Evolutionary conservation across 768 basidiomycete species (phyloP).

Genomic region (Mycena vitilis): DNA sequence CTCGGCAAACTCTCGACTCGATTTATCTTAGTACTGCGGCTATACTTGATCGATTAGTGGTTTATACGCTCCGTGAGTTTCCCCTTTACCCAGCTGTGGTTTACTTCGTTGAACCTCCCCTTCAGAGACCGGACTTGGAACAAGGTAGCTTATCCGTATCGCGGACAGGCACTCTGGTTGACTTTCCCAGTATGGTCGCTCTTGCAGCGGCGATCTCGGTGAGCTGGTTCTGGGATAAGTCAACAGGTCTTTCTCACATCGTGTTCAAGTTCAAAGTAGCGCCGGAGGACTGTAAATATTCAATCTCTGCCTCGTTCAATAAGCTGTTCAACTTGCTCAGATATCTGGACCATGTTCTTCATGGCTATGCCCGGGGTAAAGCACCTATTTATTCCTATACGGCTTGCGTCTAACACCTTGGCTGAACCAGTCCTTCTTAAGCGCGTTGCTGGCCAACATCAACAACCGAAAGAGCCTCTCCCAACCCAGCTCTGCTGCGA

Average conservation of each 20-base stretch:
- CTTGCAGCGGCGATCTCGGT: slow-evolving; percentile 32
- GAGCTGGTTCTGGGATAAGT: background rate
- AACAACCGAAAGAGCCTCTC: slow-evolving; percentile 25
- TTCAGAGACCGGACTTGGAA: slow-evolving; percentile 31
- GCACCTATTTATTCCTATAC: too few relatives aligned
- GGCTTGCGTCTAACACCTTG: too few relatives aligned
- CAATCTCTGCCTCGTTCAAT: background rate
- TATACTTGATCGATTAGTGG: slow-evolving; percentile 22
- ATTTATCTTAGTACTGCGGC: slow-evolving; percentile 16
- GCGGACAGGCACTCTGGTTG: background rate
- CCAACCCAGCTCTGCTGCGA: slow-evolving; percentile 2
- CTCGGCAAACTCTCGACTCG: background rate
- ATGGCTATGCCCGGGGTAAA: slow-evolving; percentile 27
- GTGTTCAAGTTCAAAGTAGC: slow-evolving; percentile 28
- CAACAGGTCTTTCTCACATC: background rate
- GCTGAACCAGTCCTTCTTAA: slow-evolving; percentile 17
- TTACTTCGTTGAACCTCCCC: background rate
- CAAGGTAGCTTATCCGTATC: slow-evolving; percentile 17
- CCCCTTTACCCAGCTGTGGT: too few relatives aligned
- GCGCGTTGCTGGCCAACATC: slow-evolving; percentile 32
- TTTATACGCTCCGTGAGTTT: slow-evolving; percentile 32
- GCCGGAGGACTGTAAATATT: slow-evolving; percentile 22
- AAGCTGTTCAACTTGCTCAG: slow-evolving; percentile 1
- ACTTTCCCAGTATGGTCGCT: slow-evolving; percentile 28
- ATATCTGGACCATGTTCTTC: slow-evolving; percentile 26